phyloP scores from a whole-genome alignment of 768 basidiomycete species.

The Mycena rebaudengoi region DNA sequence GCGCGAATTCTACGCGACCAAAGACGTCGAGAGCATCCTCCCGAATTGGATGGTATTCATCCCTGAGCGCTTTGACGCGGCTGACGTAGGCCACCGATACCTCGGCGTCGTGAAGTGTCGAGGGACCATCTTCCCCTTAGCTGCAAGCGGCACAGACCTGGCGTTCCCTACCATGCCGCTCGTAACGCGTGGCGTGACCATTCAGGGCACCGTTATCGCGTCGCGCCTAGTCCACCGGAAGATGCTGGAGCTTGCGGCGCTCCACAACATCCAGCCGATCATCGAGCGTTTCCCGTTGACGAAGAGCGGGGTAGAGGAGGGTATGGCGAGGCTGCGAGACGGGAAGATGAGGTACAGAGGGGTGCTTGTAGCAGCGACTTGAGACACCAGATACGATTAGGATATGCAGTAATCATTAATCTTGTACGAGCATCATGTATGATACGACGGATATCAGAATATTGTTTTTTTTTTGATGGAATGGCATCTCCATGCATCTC shows the following conservation, averaged over 20 bases:
- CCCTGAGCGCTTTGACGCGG: not conserved
- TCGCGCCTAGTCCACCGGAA: slow-evolving; percentile 12
- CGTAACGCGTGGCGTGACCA: slow-evolving; percentile 10
- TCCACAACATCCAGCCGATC: slow-evolving; percentile 37
- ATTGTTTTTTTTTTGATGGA: too few relatives aligned
- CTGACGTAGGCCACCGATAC: not conserved
- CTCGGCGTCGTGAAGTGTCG: not conserved
- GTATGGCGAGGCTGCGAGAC: slow-evolving; percentile 1
- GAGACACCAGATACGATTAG: too few relatives aligned
- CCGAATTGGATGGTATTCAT: not conserved
- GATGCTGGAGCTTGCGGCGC: slow-evolving; percentile 44
- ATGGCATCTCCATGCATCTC: too few relatives aligned
- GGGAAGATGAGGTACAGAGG: not conserved
- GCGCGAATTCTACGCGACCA: not conserved
- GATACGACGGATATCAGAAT: too few relatives aligned
- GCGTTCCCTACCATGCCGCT: slow-evolving; percentile 7
- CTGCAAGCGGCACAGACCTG: not conserved
- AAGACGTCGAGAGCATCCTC: not conserved
- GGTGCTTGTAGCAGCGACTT: not conserved
- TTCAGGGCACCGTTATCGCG: slow-evolving; percentile 22
- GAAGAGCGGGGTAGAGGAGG: slow-evolving; percentile 30
- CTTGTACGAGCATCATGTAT: too few relatives aligned
- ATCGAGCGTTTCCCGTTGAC: slow-evolving; percentile 41
- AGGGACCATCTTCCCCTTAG: slow-evolving; percentile 5
- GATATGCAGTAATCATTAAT: too few relatives aligned